Base-by-base conservation (phyloP, 1,139 yeast species). In the Wickerhamiella infanticola region DNA sequence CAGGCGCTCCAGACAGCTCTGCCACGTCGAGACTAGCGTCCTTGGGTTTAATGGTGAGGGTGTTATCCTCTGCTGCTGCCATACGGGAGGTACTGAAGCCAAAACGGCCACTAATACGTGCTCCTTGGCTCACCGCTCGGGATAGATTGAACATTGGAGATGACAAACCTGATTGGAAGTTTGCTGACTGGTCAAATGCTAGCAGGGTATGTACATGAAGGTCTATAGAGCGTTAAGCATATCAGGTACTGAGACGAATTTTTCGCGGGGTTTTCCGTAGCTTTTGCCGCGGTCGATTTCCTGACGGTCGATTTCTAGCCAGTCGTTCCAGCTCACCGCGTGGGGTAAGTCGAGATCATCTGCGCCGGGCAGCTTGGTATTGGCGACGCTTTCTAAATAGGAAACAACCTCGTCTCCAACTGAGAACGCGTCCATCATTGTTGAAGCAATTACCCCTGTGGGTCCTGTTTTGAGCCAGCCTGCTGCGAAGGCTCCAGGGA, bases 401-500 rank as follows among this genome's bases (percentile, higher is more conserved):
- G 70, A 67, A 23, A 79, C 58, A 0, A 85, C 65, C n/a, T 69
- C 66, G 41, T 77, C 81, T 0, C 84, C 90, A 0, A 86, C 82
- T 35, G 76, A 77, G 55, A 79, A 81, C 0, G 94, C 74, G 50
- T 84, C 93, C 70, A 81, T 72, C 83, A 90, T 84, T 0, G 98
- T 85, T 13, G 82, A 73, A 11, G 95, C 94, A 52, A 90, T 90
- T 4, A 86, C 94, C 1, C 99, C 99, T 36, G 75, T 73, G 6
- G 95, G 85, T 0, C 95, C 95, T 47, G 74, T 79, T 50, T 81
- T 77, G 46, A 88, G 81, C 99, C 99, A 90, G 0, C 99, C 99
- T 3, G 90, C 69, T 1, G 84, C 78, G 56, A 39, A 39, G 11
- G 36, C 41, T 0, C 88, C 83, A 1, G 70, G 67, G 24, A 50